A percentile compares a stretch with the other conserved stretches of the same genome.
phyloP scores from a whole-genome alignment of 2,329 filamentous ascomycete species.

The Hypoxylon sp. region DNA sequence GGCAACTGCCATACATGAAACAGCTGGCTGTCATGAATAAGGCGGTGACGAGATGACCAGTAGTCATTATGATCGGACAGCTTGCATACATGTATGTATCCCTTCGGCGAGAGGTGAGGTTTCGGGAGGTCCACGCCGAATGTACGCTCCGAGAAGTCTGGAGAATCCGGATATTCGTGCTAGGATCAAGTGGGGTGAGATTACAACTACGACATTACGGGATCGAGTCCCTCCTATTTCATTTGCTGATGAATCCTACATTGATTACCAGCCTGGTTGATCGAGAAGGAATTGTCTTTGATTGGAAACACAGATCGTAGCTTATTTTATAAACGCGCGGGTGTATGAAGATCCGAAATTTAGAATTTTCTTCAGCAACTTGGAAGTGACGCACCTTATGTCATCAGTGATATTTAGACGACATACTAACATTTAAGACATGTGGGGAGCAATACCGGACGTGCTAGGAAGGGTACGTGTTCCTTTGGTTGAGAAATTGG shows the following conservation, averaged over 20 bases:
- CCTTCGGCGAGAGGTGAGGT: conserved; percentile 30
- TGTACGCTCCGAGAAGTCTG: conserved; percentile 32
- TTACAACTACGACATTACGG: conserved; percentile 38
- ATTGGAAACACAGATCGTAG: conserved; percentile 10
- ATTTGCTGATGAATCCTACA: conserved; percentile 28
- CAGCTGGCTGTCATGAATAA: conserved; percentile 24
- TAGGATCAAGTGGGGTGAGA: conserved; percentile 35
- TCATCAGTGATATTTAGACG: conserved; percentile 17
- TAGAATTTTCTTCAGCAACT: conserved; percentile 10
- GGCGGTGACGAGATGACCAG: conserved; percentile 41
- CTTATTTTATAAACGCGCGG: conserved; percentile 20
- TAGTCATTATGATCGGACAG: conserved; percentile 19
- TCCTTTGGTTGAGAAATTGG: conserved; percentile 27
- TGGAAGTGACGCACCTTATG: conserved; percentile 26
- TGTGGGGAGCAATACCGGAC: conserved; percentile 33
- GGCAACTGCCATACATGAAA: conserved; percentile 29
- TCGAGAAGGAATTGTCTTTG: conserved; percentile 4
- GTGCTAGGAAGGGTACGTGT: conserved; percentile 30
- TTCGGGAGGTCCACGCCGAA: conserved; percentile 35
- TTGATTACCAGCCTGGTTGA: conserved; percentile 11
- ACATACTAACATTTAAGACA: conserved; percentile 18
- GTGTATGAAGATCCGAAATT: conserved; percentile 21
- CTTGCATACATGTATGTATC: conserved; percentile 36
- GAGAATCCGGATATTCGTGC: conserved; percentile 12
- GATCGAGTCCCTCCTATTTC: conserved; percentile 23